phyloP scores from a whole-genome alignment of 2,329 filamentous ascomycete species.

The Alternaria viburni region DNA sequence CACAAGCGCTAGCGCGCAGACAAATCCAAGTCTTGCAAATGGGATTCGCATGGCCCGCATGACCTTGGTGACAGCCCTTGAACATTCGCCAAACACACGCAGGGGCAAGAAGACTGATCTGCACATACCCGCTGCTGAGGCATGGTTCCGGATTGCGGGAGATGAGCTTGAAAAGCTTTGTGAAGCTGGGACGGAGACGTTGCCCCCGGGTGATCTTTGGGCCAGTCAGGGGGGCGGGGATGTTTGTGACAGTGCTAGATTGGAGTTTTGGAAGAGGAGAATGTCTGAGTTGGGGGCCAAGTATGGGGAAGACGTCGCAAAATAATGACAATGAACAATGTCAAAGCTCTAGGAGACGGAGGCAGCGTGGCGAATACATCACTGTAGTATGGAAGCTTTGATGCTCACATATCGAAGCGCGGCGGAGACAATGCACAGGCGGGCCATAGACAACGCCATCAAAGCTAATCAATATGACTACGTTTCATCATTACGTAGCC shows the following conservation, averaged over 20 bases:
- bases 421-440: not conserved
- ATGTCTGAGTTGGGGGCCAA: not conserved
- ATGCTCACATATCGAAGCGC: not conserved
- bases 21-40: not conserved
- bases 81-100: not conserved
- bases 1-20: not conserved
- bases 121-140: not conserved
- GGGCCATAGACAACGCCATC: rapidly evolving
- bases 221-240: not conserved
- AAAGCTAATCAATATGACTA: not conserved
- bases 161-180: not conserved
- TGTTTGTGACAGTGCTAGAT: not conserved
- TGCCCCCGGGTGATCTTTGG: not conserved
- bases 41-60: not conserved
- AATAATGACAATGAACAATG: no score
- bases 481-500: not conserved
- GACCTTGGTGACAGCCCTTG: not conserved
- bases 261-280: not conserved
- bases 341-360: no score
- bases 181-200: not conserved
- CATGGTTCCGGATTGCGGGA: not conserved
- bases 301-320: not conserved
- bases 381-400: rapidly evolving
- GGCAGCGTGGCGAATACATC: not conserved
- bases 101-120: not conserved